phyloP scores from a whole-genome alignment of 2,329 filamentous ascomycete species.

The Didymella arachidicola region DNA sequence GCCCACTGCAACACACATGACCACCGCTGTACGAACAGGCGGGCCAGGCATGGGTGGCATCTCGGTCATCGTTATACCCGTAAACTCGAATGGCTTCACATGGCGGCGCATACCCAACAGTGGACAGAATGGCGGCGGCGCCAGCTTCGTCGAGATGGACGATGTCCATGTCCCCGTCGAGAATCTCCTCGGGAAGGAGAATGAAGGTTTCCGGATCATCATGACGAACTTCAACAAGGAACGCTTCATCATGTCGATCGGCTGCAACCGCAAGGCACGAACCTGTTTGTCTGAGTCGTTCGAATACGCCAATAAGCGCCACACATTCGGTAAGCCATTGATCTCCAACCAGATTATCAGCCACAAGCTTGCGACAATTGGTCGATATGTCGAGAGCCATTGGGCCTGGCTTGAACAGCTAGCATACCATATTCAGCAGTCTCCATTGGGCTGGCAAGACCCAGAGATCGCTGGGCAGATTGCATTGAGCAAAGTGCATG shows the following conservation, averaged over 20 bases:
- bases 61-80: conserved; percentile 65
- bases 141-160: conserved; percentile 64
- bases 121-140: conserved; percentile 71
- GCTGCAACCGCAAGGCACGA: conserved; percentile 65
- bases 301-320: conserved; percentile 59
- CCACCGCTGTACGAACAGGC: conserved; percentile 68
- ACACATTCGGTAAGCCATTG: conserved; percentile 67
- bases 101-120: conserved; percentile 67
- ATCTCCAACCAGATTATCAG: conserved; percentile 67
- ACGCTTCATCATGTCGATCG: conserved; percentile 65
- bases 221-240: conserved; percentile 65
- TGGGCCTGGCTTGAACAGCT: conserved; percentile 70
- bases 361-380: conserved; percentile 66
- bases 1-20: conserved; percentile 67
- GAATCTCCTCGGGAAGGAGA: conserved; percentile 63
- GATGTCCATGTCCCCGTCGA: conserved; percentile 62
- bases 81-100: conserved; percentile 59
- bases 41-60: conserved; percentile 62
- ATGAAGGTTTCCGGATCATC: conserved; percentile 64
- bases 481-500: conserved; percentile 59
- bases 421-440: conserved; percentile 61
- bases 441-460: conserved; percentile 52
- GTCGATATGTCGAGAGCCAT: conserved; percentile 66
- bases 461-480: conserved; percentile 51
- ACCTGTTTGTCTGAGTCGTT: conserved; percentile 63